phyloP scores from a whole-genome alignment of 139 green algal species.

The Diplosphaera chodatii region DNA sequence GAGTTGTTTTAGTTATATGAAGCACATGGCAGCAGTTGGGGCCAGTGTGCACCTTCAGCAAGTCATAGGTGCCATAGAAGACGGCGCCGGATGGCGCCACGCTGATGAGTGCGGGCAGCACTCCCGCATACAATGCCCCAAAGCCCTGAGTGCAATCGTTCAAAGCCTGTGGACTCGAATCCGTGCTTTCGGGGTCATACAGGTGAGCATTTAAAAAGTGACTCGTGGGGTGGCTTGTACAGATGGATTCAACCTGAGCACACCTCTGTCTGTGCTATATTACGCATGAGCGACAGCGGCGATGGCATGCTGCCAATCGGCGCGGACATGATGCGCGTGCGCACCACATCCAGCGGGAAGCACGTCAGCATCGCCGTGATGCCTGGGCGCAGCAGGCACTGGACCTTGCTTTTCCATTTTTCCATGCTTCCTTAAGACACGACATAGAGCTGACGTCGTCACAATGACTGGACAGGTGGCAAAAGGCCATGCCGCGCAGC shows the following conservation, averaged over 20 bases:
- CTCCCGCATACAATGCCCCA: conserved; percentile 57
- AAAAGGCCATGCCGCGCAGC: neutral
- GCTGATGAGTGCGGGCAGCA: conserved; percentile 59
- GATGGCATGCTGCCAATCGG: conserved; percentile 12
- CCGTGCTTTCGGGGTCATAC: no score
- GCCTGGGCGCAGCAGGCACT: no score
- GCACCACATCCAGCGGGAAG: conserved; percentile 74
- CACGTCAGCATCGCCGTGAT: conserved; percentile 63
- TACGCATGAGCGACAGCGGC: conserved; percentile 26
- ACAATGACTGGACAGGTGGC: no score
- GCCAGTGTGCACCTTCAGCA: conserved; percentile 44
- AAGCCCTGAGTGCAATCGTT: no score
- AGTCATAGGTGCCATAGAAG: conserved; percentile 78
- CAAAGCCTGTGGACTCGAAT: no score
- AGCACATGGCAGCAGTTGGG: neutral
- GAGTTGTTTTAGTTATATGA: no score
- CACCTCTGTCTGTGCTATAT: conserved; percentile 55
- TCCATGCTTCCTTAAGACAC: no score
- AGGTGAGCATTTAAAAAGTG: no score
- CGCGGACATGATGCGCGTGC: conserved; percentile 58
- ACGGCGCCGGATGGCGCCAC: conserved; percentile 72
- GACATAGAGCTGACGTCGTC: no score
- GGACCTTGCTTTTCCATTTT: no score
- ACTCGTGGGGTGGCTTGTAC: no score
- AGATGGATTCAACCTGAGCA: no score